Evolutionary conservation across 192 early-diverging fungal species (phyloP), one percentile per base, ranked within the genome.

Genomic region (Rhizophagus clarus): DNA sequence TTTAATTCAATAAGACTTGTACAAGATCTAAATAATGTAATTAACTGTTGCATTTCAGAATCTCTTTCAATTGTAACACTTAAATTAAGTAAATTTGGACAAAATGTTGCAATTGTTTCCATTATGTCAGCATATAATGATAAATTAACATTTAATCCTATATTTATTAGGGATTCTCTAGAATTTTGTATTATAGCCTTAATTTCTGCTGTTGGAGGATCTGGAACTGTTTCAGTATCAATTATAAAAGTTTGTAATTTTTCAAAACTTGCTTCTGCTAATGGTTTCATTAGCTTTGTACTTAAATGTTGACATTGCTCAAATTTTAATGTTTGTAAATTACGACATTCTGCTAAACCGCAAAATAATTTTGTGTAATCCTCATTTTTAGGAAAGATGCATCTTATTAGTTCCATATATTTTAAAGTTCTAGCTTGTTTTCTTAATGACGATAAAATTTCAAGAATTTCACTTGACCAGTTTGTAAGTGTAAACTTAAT

Each of bases 211-310:
- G 45, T 28, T 31, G 71, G 71, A 17, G 71, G 24, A 47, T 72
- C 71, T 28, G 22, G 7, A 29, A 24, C 34, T 29, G 11, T 17
- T 49, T 51, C 71, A 29, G 24, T 56, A 72, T 72, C 71, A n/a
- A 72, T 29, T 28, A 24, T 45, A 49, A 72, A 49, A n/a, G n/a
- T 51, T 49, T 24, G 22, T 49, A 72, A 45, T 49, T 28, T 28
- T 72, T 24, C 22, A 49, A 72, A 72, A 26, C 22, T 45, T 0
- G 45, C 71, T 24, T 72, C 12, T 28, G 45, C 45, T 49, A 72
- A 72, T 17, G 71, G 71, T 72, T 49, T 51, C 71, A 72, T 72
- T 11, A 72, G 15, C 31, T n/a, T 72, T n/a, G 71, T 49, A 26
- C 24, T 49, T 47, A 72, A 72, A 56, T 72, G 24, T 28, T 51